A percentile compares a stretch with the other conserved stretches of the same genome.
phyloP scores from a whole-genome alignment of 129 eudicot species.

The Artemisia tridentata region DNA sequence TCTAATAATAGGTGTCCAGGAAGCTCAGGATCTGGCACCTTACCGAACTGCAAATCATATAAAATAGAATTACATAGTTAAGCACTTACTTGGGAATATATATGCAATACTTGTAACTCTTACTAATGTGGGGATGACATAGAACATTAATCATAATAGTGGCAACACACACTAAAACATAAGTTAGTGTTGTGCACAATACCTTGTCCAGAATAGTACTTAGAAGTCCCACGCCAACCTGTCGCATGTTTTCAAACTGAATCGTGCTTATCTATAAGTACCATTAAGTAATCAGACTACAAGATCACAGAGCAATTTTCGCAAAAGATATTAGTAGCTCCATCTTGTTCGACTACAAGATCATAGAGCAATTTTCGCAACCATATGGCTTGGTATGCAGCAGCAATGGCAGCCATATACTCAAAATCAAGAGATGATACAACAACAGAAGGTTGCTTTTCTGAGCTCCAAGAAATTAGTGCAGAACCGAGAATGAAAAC shows the following conservation, averaged over 20 bases:
- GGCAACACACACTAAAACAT: conserved; percentile 2
- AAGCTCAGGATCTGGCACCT: conserved; percentile 82
- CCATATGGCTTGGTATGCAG: too few species aligned
- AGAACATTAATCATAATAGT: neutral
- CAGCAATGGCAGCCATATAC: too few species aligned
- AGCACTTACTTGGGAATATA: neutral
- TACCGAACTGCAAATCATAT: conserved; percentile 63
- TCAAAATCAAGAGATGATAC: too few species aligned
- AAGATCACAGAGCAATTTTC: too few species aligned
- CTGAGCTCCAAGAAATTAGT: too few species aligned
- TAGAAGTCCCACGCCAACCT: conserved; percentile 76
- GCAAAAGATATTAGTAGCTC: too few species aligned
- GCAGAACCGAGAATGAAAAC: too few species aligned
- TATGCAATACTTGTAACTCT: neutral
- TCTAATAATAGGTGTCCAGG: conserved; percentile 84
- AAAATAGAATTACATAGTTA: neutral
- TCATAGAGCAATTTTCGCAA: too few species aligned
- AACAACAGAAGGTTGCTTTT: too few species aligned
- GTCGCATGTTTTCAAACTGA: conserved; percentile 91
- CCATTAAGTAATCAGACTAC: too few species aligned
- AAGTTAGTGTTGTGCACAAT: neutral
- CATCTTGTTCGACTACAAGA: too few species aligned
- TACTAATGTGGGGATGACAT: neutral
- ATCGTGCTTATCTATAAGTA: conserved; percentile 82
- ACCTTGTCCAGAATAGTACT: conserved; percentile 94